Conservation (phyloP, 2,329 filamentous ascomycete species). For the Coniella vitis region DNA sequence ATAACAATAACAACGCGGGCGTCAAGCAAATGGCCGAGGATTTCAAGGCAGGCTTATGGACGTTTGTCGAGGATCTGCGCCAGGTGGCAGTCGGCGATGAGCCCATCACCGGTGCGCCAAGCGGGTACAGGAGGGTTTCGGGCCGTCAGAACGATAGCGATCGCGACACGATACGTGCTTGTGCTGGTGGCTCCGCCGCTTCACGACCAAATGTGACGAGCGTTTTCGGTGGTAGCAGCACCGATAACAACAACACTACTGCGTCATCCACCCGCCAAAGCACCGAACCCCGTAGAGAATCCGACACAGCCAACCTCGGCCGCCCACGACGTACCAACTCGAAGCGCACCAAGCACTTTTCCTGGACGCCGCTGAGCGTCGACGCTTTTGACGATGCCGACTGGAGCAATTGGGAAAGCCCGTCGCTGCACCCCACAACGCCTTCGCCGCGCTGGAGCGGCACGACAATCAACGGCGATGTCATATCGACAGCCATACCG, state of each 20-base stretch:
- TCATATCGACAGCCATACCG: constrained; percentile 34
- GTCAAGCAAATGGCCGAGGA: constrained; percentile 81
- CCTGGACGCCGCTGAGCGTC: constrained; percentile 52
- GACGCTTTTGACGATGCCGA: constrained; percentile 54
- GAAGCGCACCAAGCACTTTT: constrained; percentile 47
- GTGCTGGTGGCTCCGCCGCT: constrained; percentile 26
- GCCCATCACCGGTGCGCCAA: constrained; percentile 52
- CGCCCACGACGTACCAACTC: constrained; percentile 10
- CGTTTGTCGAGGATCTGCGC: constrained; percentile 89
- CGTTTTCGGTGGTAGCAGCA: constrained; percentile 24
- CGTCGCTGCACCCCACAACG: constrained; percentile 26
- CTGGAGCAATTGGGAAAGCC: constrained; percentile 59
- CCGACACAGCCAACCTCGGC: constrained; percentile 12
- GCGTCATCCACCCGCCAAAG: constrained; percentile 18
- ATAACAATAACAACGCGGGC: constrained; percentile 20
- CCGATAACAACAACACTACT: constrained; percentile 28
- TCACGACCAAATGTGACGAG: constrained; percentile 36
- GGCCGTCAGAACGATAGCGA: constrained; percentile 21
- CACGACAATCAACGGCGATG: constrained; percentile 47
- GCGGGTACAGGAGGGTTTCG: constrained; percentile 16
- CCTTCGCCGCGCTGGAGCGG: constrained; percentile 59
- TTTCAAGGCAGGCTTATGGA: constrained; percentile 83
- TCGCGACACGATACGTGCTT: constrained; percentile 43
- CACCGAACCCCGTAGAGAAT: constrained; percentile 9
- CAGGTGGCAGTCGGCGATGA: constrained; percentile 97